Evolutionary conservation across 371 early-diverging fungal species (phyloP).

Genomic region (Fennellomyces sp.): DNA sequence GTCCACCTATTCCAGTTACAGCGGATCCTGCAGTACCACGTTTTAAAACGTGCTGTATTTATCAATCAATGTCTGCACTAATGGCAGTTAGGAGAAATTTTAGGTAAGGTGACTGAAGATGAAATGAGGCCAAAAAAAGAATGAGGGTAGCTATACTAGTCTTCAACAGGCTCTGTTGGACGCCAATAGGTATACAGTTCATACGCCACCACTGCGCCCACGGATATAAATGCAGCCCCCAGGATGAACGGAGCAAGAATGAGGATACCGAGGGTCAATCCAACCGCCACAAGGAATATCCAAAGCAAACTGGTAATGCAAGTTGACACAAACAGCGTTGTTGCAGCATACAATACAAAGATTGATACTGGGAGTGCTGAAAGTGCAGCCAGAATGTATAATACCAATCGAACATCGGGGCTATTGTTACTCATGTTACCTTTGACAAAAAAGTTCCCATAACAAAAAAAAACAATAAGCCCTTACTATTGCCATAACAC

Average conservation of each 20-base stretch:
- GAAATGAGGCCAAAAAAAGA: not conserved
- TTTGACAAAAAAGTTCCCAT: not conserved
- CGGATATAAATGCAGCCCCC: not conserved
- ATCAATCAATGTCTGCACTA: not conserved
- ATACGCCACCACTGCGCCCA: not conserved
- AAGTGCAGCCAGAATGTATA: not conserved
- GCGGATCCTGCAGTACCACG: not conserved
- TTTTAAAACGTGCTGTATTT: not conserved
- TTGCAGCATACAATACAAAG: not conserved
- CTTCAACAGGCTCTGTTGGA: not conserved
- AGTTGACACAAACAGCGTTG: not conserved
- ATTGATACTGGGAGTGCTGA: not conserved
- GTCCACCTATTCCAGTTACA: not conserved
- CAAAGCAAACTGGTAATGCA: not conserved
- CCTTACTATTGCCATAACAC: constrained; percentile 2
- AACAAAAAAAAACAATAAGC: not conserved
- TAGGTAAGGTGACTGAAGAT: not conserved
- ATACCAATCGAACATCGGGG: not conserved
- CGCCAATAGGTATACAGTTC: not conserved
- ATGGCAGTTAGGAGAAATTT: not conserved
- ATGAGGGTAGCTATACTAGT: not conserved
- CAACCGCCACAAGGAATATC: not conserved
- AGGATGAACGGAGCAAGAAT: not conserved
- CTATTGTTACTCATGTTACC: no score
- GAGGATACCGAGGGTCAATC: not conserved